Evolutionary conservation across 2,329 filamentous ascomycete species (phyloP), one percentile per base, ranked within the genome.

Genomic region (Pseudonectria buxi): DNA sequence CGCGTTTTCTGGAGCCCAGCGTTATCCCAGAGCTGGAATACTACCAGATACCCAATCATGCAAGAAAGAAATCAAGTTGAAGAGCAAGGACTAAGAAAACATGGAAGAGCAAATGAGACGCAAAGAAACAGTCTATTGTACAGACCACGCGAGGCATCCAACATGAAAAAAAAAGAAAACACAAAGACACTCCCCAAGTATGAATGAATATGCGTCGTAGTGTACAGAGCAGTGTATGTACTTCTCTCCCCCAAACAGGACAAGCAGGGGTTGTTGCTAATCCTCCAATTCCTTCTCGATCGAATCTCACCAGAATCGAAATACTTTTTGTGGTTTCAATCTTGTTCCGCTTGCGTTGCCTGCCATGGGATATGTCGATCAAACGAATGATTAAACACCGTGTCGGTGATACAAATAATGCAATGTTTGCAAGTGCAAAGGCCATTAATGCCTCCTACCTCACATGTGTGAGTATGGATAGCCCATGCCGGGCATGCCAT

Each of bases 401-500:
- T n/a, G 5, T 28, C 7, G 26, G 12, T 28, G 26, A 28, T 28
- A 28, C 18, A 22, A 9, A 22, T 22, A 22, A 22, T 22, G 18
- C 18, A 6, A 9, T 22, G 18, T 22, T 22, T 22, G 18, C 18
- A 22, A 22, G 9, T 22, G 18, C 18, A 9, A 22, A 9, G 26
- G 26, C 7, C 12, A 5, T 28, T 10, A 28, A 28, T 5, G 7
- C 14, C 26, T 28, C 12, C 16, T 34, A 24, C 26, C 35, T 38
- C 39, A 39, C 31, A 37, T 43, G 33, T 37, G 43, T 28, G 38
- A 41, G 41, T 48, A 55, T 39, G 50, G 45, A 26, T 53, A 58
- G 32, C 51, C 47, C 44, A 56, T 54, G 13, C 48, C 47, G 4
- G 54, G 45, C 41, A 58, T 46, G n/a, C 48, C 40, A 12, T 54